Evolutionary conservation across 371 early-diverging fungal species (phyloP).

Genomic region (Parasitella parasitica): DNA sequence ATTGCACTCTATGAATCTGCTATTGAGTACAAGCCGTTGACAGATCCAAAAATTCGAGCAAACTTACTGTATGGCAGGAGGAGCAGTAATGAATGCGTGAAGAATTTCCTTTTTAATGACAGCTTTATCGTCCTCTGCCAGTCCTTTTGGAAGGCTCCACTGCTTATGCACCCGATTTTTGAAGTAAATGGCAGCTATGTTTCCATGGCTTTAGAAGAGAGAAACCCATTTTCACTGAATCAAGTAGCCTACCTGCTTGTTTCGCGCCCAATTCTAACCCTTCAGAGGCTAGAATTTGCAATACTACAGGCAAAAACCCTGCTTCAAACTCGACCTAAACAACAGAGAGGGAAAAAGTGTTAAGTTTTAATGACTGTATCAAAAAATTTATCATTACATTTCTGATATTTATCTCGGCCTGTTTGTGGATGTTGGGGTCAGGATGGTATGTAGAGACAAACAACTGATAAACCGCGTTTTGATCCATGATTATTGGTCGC

Average conservation of each 20-base stretch:
- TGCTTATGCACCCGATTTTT: constrained; percentile 81
- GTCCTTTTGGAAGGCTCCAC: constrained; percentile 63
- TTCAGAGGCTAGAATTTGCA: constrained; percentile 69
- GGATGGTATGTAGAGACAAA: constrained; percentile 80
- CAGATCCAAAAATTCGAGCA: too few species aligned
- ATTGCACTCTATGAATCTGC: constrained; percentile 63
- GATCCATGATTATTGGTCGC: constrained; percentile 42
- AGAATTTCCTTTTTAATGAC: constrained; percentile 74
- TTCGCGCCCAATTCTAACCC: constrained; percentile 65
- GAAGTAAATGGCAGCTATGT: constrained; percentile 87
- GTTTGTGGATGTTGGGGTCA: constrained; percentile 73
- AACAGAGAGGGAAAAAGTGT: background rate
- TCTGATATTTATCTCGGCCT: constrained; percentile 64
- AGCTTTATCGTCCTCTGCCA: constrained; percentile 64
- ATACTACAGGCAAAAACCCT: constrained; percentile 68
- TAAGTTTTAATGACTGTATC: background rate
- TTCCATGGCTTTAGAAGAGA: background rate
- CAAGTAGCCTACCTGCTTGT: constrained; percentile 66
- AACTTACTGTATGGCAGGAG: constrained; percentile 67
- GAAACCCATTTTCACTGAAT: background rate
- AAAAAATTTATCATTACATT: constrained; percentile 22
- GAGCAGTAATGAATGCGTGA: constrained; percentile 65
- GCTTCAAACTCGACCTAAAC: constrained; percentile 55
- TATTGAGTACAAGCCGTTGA: background rate
- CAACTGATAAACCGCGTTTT: constrained; percentile 57